phyloP scores from a whole-genome alignment of 345 rosid genomes.

The Mercurialis annua region DNA sequence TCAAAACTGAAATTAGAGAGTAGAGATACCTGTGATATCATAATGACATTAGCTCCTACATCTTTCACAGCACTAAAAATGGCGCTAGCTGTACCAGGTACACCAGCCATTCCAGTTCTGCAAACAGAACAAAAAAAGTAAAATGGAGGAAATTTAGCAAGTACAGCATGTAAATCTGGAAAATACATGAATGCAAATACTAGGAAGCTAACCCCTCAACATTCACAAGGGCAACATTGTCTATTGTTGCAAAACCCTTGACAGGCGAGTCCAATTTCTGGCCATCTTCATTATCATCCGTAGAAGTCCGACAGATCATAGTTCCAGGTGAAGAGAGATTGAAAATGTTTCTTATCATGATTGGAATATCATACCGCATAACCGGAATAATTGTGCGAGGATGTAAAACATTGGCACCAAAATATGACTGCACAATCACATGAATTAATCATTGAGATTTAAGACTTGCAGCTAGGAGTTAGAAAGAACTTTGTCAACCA shows the following conservation, averaged over 20 bases:
- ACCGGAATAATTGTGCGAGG: conserved; percentile 99
- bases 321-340: conserved; percentile 92
- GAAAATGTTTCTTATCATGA: conserved; percentile 87
- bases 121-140: conserved; percentile 18
- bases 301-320: conserved; percentile 55
- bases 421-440: conserved; percentile 80
- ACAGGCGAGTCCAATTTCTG: conserved; percentile 55
- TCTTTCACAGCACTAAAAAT: conserved; percentile 94
- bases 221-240: conserved; percentile 92
- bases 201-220: conserved; percentile 77
- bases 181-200: conserved; percentile 10
- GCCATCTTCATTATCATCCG: conserved; percentile 44
- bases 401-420: conserved; percentile 97
- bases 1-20: conserved; percentile 10
- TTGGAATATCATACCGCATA: conserved; percentile 87
- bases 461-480: conserved; percentile 5
- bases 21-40: conserved; percentile 83
- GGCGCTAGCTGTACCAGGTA: conserved; percentile 95
- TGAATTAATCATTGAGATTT: conserved; percentile 24
- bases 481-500: conserved; percentile 16
- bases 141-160: background rate
- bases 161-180: background rate
- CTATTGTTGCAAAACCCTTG: conserved; percentile 96
- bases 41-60: conserved; percentile 98
- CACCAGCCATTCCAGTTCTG: conserved; percentile 99